phyloP scores from a whole-genome alignment of 2,329 filamentous ascomycete genomes.

The Teratosphaeria gauchensis region DNA sequence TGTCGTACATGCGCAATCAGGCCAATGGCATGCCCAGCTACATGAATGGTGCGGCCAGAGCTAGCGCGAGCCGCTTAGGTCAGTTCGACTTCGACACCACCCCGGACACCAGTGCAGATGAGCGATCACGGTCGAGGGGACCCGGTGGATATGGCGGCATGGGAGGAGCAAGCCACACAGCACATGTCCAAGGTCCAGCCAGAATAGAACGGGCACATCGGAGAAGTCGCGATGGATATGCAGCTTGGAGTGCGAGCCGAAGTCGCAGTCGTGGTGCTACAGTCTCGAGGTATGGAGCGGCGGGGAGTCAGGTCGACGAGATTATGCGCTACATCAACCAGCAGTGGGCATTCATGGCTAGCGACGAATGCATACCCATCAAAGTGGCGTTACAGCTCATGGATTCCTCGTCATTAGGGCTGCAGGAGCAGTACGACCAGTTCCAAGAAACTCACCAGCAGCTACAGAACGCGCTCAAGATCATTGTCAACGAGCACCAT shows the following conservation, averaged over 20 bases:
- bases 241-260: constrained; percentile 7
- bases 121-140: constrained; percentile 26
- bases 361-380: constrained; percentile 80
- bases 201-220: constrained; percentile 35
- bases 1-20: constrained; percentile 8
- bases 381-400: constrained; percentile 91
- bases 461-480: constrained; percentile 85
- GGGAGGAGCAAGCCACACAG: constrained; percentile 5
- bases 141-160: constrained; percentile 33
- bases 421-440: constrained; percentile 76
- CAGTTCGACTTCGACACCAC: constrained; percentile 29
- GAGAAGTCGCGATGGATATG: constrained; percentile 30
- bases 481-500: constrained; percentile 96
- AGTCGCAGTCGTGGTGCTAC: constrained; percentile 12
- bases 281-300: constrained; percentile 25
- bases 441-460: constrained; percentile 78
- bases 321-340: constrained; percentile 73
- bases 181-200: constrained; percentile 19
- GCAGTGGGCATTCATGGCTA: constrained; percentile 88
- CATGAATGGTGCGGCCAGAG: background rate
- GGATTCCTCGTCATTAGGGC: constrained; percentile 84
- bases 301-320: constrained; percentile 36
- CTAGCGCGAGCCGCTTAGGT: constrained; percentile 15
- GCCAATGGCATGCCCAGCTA: background rate
- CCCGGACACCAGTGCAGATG: constrained; percentile 26